Percentiles rank a stretch among this genome's conserved stretches.
Evolutionary conservation across 169 alveolate genomes (phyloP).

Genomic region (Toxoplasma gondii): DNA sequence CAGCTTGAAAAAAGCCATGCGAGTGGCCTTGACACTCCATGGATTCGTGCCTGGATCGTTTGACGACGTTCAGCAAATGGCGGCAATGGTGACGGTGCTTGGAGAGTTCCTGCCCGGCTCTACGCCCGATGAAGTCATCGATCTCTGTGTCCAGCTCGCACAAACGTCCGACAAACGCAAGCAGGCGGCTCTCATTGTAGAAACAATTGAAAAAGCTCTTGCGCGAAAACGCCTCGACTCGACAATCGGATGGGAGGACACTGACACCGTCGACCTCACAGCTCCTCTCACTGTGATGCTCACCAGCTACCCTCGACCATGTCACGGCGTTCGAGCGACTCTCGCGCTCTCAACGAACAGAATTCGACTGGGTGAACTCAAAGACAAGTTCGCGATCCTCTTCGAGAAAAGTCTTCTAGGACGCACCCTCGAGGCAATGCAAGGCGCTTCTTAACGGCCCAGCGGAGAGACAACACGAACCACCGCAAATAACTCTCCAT

Average conservation of each 20-base stretch:
- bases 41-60: neutral
- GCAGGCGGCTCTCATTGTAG: neutral
- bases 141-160: neutral
- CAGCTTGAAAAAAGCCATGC: neutral
- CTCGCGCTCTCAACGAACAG: neutral
- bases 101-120: neutral
- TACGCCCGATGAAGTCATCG: neutral
- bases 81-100: neutral
- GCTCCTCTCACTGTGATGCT: neutral
- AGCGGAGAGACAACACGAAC: no score
- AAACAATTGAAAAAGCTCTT: neutral
- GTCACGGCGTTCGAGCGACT: neutral
- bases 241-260: neutral
- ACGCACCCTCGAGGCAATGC: neutral
- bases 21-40: no score
- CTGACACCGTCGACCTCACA: neutral
- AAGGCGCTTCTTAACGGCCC: no score
- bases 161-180: neutral
- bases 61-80: neutral
- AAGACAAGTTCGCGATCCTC: neutral
- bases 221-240: neutral
- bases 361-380: neutral
- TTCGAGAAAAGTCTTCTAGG: neutral
- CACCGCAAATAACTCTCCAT: no score
- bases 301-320: conserved; percentile 23